These are phyloP conservation scores for Saccharomyces jurei DNA, from an alignment of 805 yeast genomes.

Conservation along the genomic window DNA sequence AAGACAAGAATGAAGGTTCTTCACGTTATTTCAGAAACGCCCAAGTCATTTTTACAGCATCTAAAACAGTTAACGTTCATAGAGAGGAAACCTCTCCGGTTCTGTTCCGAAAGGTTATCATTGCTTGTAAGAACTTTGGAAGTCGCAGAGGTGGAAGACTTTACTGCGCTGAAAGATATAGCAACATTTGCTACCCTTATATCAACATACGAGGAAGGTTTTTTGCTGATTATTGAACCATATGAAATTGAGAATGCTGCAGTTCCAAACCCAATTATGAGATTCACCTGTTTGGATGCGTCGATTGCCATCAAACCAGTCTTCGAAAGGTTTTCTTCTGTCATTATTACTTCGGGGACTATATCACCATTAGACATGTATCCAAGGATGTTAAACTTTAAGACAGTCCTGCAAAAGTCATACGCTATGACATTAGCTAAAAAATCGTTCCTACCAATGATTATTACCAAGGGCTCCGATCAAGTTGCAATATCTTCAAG, in stretches of 20 bases:
- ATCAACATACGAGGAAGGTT: slow-evolving; percentile 91
- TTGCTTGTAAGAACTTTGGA: slow-evolving; percentile 84
- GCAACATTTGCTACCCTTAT: slow-evolving; percentile 95
- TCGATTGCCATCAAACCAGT: slow-evolving; percentile 96
- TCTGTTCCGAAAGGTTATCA: slow-evolving; percentile 87
- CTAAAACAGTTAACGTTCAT: slow-evolving; percentile 87
- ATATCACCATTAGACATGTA: slow-evolving; percentile 98
- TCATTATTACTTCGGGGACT: slow-evolving; percentile 94
- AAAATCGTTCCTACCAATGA: slow-evolving; percentile 87
- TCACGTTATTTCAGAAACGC: slow-evolving; percentile 97
- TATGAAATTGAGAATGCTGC: slow-evolving; percentile 91
- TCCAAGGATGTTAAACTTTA: slow-evolving; percentile 91
- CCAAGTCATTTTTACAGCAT: slow-evolving; percentile 85
- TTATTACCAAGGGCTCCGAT: slow-evolving; percentile 95
- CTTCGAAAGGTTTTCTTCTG: slow-evolving; percentile 85
- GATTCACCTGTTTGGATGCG: slow-evolving; percentile 93
- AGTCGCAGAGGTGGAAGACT: slow-evolving; percentile 81
- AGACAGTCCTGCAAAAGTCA: slow-evolving; percentile 88
- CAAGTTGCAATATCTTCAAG: slow-evolving; percentile 95
- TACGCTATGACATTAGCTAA: slow-evolving; percentile 93
- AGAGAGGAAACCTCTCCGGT: slow-evolving; percentile 82
- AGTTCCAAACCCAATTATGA: slow-evolving; percentile 91
- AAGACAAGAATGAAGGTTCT: slow-evolving; percentile 96
- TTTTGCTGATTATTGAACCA: slow-evolving; percentile 86
- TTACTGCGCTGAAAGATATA: slow-evolving; percentile 85